Conservation (phyloP, 2,329 filamentous ascomycete species). For the Microdochium bolleyi region DNA sequence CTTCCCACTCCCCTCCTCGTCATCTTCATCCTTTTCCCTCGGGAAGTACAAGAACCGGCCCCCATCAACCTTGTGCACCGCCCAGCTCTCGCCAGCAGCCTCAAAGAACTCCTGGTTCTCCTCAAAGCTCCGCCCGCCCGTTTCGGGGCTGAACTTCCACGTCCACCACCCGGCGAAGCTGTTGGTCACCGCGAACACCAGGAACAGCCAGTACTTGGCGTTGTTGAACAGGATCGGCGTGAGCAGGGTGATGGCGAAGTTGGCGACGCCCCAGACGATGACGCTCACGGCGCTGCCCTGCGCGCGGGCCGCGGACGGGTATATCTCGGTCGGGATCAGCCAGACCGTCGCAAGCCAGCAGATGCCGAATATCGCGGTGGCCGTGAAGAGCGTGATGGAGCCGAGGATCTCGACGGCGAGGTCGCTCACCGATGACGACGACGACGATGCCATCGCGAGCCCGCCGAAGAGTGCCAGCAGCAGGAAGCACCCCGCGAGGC, state of each 20-base stretch:
- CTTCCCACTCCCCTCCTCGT: no score
- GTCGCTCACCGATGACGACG: slow-evolving; percentile 20
- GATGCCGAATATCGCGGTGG: slow-evolving; percentile 53
- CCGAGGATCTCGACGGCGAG: slow-evolving; percentile 39
- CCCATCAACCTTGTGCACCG: slow-evolving; percentile 40
- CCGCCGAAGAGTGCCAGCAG: slow-evolving; percentile 42
- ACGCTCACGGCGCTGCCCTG: slow-evolving; percentile 47
- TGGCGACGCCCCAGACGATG: slow-evolving; percentile 47
- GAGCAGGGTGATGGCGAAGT: slow-evolving; percentile 48
- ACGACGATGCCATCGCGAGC: slow-evolving; percentile 30
- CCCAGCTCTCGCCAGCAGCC: slow-evolving; percentile 36
- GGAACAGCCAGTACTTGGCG: slow-evolving; percentile 48
- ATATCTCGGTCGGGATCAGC: slow-evolving; percentile 53
- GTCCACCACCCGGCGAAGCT: slow-evolving; percentile 46
- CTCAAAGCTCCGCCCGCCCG: slow-evolving; percentile 48
- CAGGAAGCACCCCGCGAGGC: slow-evolving; percentile 39
- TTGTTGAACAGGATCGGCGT: slow-evolving; percentile 54
- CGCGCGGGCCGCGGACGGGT: slow-evolving; percentile 43
- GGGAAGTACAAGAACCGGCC: slow-evolving; percentile 33
- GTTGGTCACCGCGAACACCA: slow-evolving; percentile 47
- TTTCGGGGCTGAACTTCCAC: slow-evolving; percentile 41
- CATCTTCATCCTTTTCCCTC: slow-evolving; percentile 5
- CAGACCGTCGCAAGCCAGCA: slow-evolving; percentile 52
- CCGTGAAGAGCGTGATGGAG: slow-evolving; percentile 42
- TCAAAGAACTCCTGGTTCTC: slow-evolving; percentile 53